These are phyloP conservation scores for Cucurbita pepo DNA, from an alignment of 306 rosid genomes.

Conservation along the genomic window DNA sequence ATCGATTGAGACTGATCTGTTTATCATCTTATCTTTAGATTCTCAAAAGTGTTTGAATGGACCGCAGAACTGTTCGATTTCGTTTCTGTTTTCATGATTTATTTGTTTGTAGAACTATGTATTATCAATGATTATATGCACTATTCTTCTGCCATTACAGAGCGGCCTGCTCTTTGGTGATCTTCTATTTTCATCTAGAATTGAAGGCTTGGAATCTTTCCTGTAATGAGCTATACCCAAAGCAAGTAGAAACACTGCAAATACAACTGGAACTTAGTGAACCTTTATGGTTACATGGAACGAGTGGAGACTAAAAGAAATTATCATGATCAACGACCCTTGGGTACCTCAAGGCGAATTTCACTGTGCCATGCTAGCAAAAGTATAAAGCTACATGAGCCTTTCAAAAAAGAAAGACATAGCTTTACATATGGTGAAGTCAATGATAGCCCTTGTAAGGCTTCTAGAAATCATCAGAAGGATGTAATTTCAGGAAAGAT, in stretches of 20 bases:
- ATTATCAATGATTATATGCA: not conserved
- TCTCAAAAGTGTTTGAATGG: constrained; percentile 26
- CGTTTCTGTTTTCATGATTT: not conserved
- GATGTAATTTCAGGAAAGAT: constrained; percentile 23
- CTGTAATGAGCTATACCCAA: constrained; percentile 2
- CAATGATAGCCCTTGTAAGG: constrained; percentile 19
- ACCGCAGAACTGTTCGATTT: constrained; percentile 32
- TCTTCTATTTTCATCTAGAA: constrained; percentile 15
- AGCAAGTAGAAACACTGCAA: constrained; percentile 11
- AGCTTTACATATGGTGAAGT: constrained; percentile 43
- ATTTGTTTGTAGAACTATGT: not conserved
- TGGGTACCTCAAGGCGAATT: constrained; percentile 9
- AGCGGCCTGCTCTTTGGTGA: constrained; percentile 2
- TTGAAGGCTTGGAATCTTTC: constrained; percentile 9
- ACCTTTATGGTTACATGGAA: constrained; percentile 29
- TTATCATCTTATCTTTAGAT: constrained; percentile 37
- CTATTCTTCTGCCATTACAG: constrained; percentile 1
- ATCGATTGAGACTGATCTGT: constrained; percentile 20
- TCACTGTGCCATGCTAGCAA: constrained; percentile 7
- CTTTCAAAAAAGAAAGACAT: constrained; percentile 25
- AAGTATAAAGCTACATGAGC: constrained; percentile 26
- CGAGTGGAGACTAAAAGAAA: constrained; percentile 16
- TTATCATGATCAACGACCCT: constrained; percentile 15
- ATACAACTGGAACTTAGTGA: not conserved
- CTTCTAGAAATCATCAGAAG: constrained; percentile 21